Evolutionary conservation across 176 grass and related monocot species (phyloP), one percentile per base, ranked within the genome.

Genomic region (Ampelocalamus luodianensis): DNA sequence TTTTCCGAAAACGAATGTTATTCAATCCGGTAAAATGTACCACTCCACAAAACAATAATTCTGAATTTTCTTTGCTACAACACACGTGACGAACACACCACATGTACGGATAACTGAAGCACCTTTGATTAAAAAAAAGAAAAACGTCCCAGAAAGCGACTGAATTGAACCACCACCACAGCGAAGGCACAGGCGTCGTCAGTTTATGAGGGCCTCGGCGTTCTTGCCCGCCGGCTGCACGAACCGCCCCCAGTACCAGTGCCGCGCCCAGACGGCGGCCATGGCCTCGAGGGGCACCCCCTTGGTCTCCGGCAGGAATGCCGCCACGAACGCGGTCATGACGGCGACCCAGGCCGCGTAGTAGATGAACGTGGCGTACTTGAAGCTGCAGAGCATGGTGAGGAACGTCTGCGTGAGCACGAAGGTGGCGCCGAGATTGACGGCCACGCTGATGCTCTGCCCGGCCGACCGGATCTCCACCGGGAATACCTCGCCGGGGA

Each of bases 391-490:
- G 1, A 92, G 69, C 90, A 56, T 90, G 82, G 90, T 14, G 29
- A 94, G 93, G 87, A 94, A 94, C 8, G 81, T 85, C 82, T 92
- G 90, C 82, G 93, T 84, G 78, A 92, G 87, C 62, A 94, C 56
- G 87, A 94, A 94, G n/a, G 90, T 94, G 78, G 73, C 65, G 72
- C 87, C 92, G 23, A 92, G 87, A 82, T 92, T 94, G 73, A 92
- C 73, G 55, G 92, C 90, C 55, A 94, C 92, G 67, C 84, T 90
- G 82, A 92, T 85, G 27, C 82, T 53, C 86, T 95, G 90, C 54
- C 85, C 90, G 8, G 93, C 93, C 79, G 93, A 95, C 64, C 90
- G 85, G 66, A 92, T 79, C 88, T 95, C 93, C 81, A 95, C 88
- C 29, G 93, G 93, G 76, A 95, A 92, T 71, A 92, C 92, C 88